These are phyloP conservation scores for Emmonsia crescens DNA, from an alignment of 2,329 filamentous ascomycete species.

Conservation along the genomic window DNA sequence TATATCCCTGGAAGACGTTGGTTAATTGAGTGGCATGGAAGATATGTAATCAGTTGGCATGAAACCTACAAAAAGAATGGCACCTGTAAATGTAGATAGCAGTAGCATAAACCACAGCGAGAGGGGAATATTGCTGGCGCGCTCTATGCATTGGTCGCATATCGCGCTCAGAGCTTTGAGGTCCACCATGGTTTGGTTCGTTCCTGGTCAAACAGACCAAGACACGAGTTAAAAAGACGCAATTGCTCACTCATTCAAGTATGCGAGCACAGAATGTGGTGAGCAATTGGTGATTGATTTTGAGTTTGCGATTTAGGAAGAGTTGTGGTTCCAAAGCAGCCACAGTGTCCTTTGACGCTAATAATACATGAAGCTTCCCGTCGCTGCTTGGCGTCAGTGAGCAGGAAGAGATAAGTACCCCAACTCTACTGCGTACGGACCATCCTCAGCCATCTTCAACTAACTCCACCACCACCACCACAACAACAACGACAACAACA, in stretches of 20 bases:
- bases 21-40: slow-evolving; percentile 4
- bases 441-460: background rate
- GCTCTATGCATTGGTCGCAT: slow-evolving; percentile 24
- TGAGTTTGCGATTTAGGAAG: background rate
- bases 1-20: slow-evolving; percentile 44
- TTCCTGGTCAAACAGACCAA: slow-evolving; percentile 3
- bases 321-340: background rate
- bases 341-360: background rate
- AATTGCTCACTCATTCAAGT: slow-evolving; percentile 1
- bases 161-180: slow-evolving; percentile 11
- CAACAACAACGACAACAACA: background rate
- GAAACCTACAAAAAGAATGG: slow-evolving; percentile 26
- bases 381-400: background rate
- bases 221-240: background rate
- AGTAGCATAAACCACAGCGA: slow-evolving; percentile 21
- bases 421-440: background rate
- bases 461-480: background rate
- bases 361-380: background rate
- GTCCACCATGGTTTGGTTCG: slow-evolving; percentile 2
- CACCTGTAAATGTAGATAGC: slow-evolving; percentile 20
- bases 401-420: background rate
- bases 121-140: slow-evolving; percentile 20
- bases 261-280: background rate
- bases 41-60: background rate
- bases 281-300: background rate